phyloP scores from a whole-genome alignment of 2,329 filamentous ascomycete species.

The Beauveria scarabaeidicola region DNA sequence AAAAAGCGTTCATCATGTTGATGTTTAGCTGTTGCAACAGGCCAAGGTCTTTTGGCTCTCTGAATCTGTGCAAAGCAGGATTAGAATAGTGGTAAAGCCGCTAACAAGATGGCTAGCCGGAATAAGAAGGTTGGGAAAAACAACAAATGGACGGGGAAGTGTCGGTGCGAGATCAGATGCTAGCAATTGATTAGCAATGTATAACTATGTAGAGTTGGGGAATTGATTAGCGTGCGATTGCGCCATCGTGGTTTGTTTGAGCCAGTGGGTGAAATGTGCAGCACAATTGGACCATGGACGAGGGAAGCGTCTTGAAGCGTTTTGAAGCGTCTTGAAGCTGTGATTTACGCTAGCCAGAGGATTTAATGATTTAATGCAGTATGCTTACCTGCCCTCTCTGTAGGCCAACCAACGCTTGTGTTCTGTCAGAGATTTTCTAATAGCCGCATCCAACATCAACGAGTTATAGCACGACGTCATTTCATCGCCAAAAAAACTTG shows the following conservation, averaged over 20 bases:
- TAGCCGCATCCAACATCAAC: background rate
- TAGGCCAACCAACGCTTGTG: background rate
- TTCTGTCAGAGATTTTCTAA: background rate
- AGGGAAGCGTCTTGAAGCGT: background rate
- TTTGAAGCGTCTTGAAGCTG: too few species aligned
- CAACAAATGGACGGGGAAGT: background rate
- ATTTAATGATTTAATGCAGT: too few species aligned
- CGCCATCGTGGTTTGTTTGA: background rate
- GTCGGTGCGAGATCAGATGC: background rate
- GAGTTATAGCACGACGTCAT: too few species aligned
- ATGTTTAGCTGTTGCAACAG: too few species aligned
- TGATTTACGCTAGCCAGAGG: background rate
- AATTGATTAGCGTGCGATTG: slow-evolving; percentile 2
- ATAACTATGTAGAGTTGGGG: too few species aligned
- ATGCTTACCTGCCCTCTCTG: too few species aligned
- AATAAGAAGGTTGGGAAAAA: too few species aligned
- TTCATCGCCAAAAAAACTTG: too few species aligned
- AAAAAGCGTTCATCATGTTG: too few species aligned
- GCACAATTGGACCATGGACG: background rate
- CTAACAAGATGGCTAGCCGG: background rate
- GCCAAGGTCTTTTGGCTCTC: too few species aligned
- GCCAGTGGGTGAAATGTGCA: background rate
- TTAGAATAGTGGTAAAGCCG: background rate
- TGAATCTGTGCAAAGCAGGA: background rate
- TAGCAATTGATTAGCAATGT: too few species aligned